Percentiles rank a stretch among this genome's conserved stretches.
phyloP scores from a whole-genome alignment of 345 rosid species.

The sweet orange (Citrus sinensis) region DVS_A1.0 CM039169.1:30458501-30459000 shows the following conservation, averaged over 20 bases:
- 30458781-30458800: constrained; percentile 1
- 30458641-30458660: constrained; percentile 7
- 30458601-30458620: neutral
- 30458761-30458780: neutral
- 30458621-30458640: neutral
- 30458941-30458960: constrained; percentile 55
- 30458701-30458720: constrained; percentile 35
- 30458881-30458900: constrained; percentile 49
- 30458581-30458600: neutral
- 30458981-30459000: constrained; percentile 76
- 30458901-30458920: constrained; percentile 81
- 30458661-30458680: constrained; percentile 25
- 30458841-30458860: constrained; percentile 65
- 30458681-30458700: neutral
- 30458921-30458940: constrained; percentile 98
- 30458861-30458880: constrained; percentile 64
- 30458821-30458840: constrained; percentile 89
- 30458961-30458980: constrained; percentile 57
- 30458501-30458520: constrained; percentile 18
- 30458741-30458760: neutral
- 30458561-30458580: neutral
- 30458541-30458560: neutral
- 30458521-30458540: constrained; percentile 5
- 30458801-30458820: constrained; percentile 86
- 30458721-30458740: neutral